These are phyloP conservation scores for Scenedesmus sp. DNA, from an alignment of 163 green algal species.

Conservation along the genomic window DNA sequence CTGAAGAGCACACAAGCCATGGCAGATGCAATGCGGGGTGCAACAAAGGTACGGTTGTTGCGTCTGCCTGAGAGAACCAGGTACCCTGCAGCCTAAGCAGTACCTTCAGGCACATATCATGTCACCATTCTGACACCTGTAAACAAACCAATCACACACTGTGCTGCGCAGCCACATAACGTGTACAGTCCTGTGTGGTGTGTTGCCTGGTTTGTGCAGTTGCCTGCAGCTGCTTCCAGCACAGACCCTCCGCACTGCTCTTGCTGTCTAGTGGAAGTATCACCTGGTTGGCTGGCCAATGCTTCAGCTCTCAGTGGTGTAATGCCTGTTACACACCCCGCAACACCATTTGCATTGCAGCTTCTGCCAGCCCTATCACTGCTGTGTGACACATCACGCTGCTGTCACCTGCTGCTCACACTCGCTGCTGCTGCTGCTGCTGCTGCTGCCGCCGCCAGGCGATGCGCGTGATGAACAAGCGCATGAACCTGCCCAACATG, in stretches of 20 bases:
- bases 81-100: background rate
- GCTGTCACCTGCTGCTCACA: background rate
- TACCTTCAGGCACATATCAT: background rate
- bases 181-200: background rate
- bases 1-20: conserved; percentile 99
- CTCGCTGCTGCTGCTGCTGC: background rate
- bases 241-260: background rate
- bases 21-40: conserved; percentile 96
- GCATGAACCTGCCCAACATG: conserved; percentile 95
- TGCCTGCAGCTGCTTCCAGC: background rate
- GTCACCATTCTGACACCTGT: background rate
- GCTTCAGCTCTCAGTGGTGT: background rate
- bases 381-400: background rate
- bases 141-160: background rate
- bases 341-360: background rate
- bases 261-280: background rate
- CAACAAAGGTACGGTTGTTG: conserved; percentile 84
- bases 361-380: background rate
- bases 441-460: conserved; percentile 67
- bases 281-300: background rate
- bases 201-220: background rate
- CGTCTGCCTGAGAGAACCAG: background rate
- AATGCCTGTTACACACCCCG: background rate
- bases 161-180: background rate
- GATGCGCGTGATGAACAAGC: conserved; percentile 97